These are phyloP conservation scores for Metarhizium humberi DNA, from an alignment of 2,329 filamentous ascomycete genomes.

Conservation along the genomic window DNA sequence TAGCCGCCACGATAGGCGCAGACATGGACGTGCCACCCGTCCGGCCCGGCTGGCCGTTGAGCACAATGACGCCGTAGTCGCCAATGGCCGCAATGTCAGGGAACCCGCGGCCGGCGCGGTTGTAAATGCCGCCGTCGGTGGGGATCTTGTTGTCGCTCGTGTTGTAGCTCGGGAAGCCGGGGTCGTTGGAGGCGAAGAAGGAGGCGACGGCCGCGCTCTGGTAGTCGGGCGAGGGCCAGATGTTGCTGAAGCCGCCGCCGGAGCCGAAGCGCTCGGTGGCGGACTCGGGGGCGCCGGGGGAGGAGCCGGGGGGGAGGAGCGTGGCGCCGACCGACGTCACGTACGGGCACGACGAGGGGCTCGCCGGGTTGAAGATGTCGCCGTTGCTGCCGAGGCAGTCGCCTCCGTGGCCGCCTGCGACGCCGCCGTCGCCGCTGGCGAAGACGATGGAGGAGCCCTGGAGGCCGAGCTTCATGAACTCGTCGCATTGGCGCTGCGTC, in stretches of 20 bases:
- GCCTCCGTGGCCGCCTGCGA: not conserved
- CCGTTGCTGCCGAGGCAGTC: slow-evolving; percentile 6
- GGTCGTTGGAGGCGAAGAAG: slow-evolving; percentile 16
- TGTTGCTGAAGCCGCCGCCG: slow-evolving; percentile 25
- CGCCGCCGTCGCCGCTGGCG: slow-evolving; percentile 27
- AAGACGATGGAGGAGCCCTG: slow-evolving; percentile 40
- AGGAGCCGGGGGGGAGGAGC: not conserved
- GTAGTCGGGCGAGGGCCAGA: slow-evolving; percentile 19
- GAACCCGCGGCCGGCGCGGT: slow-evolving; percentile 25
- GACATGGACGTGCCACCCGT: slow-evolving; percentile 39
- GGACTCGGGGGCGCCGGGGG: slow-evolving; percentile 6
- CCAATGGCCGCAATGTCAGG: slow-evolving; percentile 34
- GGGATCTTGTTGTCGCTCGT: slow-evolving; percentile 27
- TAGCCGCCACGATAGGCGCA: slow-evolving; percentile 23
- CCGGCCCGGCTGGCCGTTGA: slow-evolving; percentile 30
- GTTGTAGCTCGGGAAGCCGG: slow-evolving; percentile 15
- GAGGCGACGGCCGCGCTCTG: slow-evolving; percentile 14
- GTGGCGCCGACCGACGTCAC: slow-evolving; percentile 2
- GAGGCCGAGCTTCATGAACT: slow-evolving; percentile 49
- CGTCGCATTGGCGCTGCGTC: slow-evolving; percentile 37
- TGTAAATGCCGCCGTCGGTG: slow-evolving; percentile 20
- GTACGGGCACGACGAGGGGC: slow-evolving; percentile 2
- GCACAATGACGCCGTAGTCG: slow-evolving; percentile 32
- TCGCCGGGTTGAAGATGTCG: slow-evolving; percentile 5
- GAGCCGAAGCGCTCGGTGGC: slow-evolving; percentile 9